Percentiles rank a stretch among this genome's conserved stretches.
Evolutionary conservation across 73 alveolate genomes (phyloP).

Genomic region (Paramecium primaurelia): DNA sequence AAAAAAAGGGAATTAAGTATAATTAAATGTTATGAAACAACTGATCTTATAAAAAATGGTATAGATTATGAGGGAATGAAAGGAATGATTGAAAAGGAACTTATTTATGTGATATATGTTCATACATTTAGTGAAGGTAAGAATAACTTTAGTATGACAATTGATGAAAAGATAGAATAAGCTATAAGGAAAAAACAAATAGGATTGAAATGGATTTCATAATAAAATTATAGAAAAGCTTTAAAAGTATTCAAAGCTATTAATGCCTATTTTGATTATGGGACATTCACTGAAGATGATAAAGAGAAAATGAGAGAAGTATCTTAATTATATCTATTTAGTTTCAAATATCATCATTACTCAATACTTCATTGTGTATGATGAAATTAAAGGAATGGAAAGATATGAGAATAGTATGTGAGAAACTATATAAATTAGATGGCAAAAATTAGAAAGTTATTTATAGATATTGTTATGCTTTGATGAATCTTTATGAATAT

Average conservation of each 20-base stretch:
- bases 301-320: constrained; percentile 37
- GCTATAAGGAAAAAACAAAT: constrained; percentile 48
- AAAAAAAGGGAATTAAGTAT: constrained; percentile 45
- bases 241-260: constrained; percentile 47
- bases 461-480: constrained; percentile 9
- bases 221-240: constrained; percentile 51
- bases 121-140: constrained; percentile 59
- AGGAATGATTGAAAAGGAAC: constrained; percentile 15
- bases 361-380: neutral
- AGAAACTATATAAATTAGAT: constrained; percentile 19
- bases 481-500: constrained; percentile 14
- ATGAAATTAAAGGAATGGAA: constrained; percentile 3
- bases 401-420: constrained; percentile 1
- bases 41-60: constrained; percentile 40
- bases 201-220: constrained; percentile 45
- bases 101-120: constrained; percentile 30
- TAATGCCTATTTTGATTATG: constrained; percentile 59
- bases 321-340: neutral
- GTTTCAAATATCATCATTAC: neutral
- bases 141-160: constrained; percentile 48
- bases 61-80: constrained; percentile 56
- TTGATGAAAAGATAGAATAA: constrained; percentile 54
- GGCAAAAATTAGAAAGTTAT: neutral
- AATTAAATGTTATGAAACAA: constrained; percentile 25
- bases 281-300: constrained; percentile 54